These are phyloP conservation scores for Paecilomyces niveus DNA, from an alignment of 2,329 filamentous ascomycete species.

Conservation along the genomic window DNA sequence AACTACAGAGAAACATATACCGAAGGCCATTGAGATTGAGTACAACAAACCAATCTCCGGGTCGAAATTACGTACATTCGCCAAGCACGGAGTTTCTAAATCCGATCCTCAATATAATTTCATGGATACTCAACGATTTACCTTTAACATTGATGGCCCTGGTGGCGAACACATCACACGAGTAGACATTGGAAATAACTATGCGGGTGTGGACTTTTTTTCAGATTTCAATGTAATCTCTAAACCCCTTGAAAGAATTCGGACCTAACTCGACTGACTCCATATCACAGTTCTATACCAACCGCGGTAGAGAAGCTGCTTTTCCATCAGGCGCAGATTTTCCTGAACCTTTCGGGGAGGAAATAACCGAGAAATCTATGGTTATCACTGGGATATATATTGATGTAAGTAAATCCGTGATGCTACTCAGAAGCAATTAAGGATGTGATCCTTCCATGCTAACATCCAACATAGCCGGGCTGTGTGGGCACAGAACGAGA, in stretches of 20 bases:
- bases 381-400: neutral
- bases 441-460: neutral
- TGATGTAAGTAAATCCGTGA: neutral
- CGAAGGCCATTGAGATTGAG: neutral
- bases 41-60: neutral
- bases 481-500: neutral
- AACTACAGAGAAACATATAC: neutral
- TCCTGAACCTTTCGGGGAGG: neutral
- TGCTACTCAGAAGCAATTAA: neutral
- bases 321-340: neutral
- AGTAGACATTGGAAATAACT: neutral
- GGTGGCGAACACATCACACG: neutral
- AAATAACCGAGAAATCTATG: neutral
- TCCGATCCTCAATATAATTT: neutral
- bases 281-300: neutral
- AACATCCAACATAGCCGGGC: neutral
- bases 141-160: neutral
- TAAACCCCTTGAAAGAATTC: neutral
- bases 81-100: neutral
- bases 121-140: neutral
- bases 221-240: neutral
- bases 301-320: neutral
- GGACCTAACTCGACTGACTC: too few species aligned
- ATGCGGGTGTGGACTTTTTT: neutral
- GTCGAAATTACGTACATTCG: neutral